A percentile compares a stretch with the other conserved stretches of the same genome.
These are phyloP conservation scores for Hypomyces rosellus DNA, from an alignment of 2,329 filamentous ascomycete genomes.

Conservation along the genomic window DNA sequence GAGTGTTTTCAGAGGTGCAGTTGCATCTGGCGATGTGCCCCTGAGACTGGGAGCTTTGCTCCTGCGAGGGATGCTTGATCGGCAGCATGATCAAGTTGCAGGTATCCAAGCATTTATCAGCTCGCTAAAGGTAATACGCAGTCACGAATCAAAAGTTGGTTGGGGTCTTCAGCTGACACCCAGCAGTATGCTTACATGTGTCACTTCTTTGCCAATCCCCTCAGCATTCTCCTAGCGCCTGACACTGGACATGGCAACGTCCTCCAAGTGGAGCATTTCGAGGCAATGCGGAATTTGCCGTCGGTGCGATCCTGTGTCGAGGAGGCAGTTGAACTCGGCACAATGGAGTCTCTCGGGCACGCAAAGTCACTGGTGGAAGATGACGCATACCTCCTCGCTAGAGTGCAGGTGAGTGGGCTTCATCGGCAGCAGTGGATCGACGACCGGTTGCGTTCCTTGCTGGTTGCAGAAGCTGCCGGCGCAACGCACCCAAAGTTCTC, in stretches of 20 bases:
- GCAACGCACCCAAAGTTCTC: constrained; percentile 38
- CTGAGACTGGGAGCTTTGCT: constrained; percentile 60
- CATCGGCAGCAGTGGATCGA: constrained; percentile 30
- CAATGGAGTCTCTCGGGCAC: constrained; percentile 37
- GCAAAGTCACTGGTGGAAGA: constrained; percentile 50
- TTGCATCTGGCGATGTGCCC: constrained; percentile 50
- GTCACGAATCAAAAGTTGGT: constrained; percentile 23
- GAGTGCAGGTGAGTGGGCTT: constrained; percentile 30
- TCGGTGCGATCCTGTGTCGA: constrained; percentile 60
- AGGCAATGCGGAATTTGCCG: constrained; percentile 60
- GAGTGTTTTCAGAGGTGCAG: constrained; percentile 59
- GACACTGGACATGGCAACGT: constrained; percentile 17
- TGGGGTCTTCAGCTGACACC: neutral
- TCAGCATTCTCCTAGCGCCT: constrained; percentile 54
- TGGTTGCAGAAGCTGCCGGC: constrained; percentile 37
- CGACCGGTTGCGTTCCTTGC: constrained; percentile 43
- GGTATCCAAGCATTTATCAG: constrained; percentile 67
- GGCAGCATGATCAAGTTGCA: constrained; percentile 71
- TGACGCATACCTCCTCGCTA: constrained; percentile 46
- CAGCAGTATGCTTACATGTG: constrained; percentile 78
- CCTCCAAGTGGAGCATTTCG: constrained; percentile 55
- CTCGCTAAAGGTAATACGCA: constrained; percentile 50
- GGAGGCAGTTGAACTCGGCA: constrained; percentile 35
- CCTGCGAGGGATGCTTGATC: constrained; percentile 57
- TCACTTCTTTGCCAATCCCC: constrained; percentile 73